Base-by-base conservation (phyloP, 371 early-diverging fungal species). In the Lichtheimia corymbifera region DNA sequence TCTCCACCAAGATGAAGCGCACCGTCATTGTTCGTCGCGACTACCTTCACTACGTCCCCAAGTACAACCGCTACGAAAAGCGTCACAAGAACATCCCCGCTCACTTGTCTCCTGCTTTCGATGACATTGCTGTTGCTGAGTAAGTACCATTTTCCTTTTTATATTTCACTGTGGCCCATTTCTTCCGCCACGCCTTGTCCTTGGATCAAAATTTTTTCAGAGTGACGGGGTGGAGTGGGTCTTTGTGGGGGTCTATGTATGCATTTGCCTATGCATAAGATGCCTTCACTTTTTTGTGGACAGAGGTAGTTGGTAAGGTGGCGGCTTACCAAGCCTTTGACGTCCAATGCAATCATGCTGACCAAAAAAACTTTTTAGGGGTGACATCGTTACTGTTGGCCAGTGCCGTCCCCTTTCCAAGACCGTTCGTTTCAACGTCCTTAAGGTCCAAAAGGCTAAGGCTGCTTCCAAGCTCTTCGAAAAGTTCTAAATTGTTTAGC, bases 11-110 rank as follows among this genome's bases (percentile, higher is more conserved):
- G 91, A 98, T 99, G 96, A 96, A 96, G 88, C 92, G 97, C 79
- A 99, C 99, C 75, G 86, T 98, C 83, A 89, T 98, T 75, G 87
- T 99, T 76, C 93, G 98, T 71, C 93, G 99, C 77, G 99, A 99
- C 77, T 99, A 99, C 91, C 91, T 99, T 67, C 98, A 98, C 92
- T 99, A 95, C 90, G 90, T 99, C 80, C 90, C 93, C 83, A 99
- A 99, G 89, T 99, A 99, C 93, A 97, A 99, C 91, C 96, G 99
- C 91, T 99, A 97, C 86, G 99, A 99, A 89, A 99, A 99, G 94
- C 93, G 99, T 76, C 99, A 99, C 92, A 99, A 93, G 89, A 99
- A 99, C 91, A 81, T 99, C 71, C 92, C 97, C 64, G 99, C 98
- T 73, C 99, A 99, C 86, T 72, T 98, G 63, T 95, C 96, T 64